A percentile compares a stretch with the other conserved stretches of the same genome.
Evolutionary conservation across 108 stramenopile genomes (phyloP).

Genomic region (Skeletonema tropicum): DNA sequence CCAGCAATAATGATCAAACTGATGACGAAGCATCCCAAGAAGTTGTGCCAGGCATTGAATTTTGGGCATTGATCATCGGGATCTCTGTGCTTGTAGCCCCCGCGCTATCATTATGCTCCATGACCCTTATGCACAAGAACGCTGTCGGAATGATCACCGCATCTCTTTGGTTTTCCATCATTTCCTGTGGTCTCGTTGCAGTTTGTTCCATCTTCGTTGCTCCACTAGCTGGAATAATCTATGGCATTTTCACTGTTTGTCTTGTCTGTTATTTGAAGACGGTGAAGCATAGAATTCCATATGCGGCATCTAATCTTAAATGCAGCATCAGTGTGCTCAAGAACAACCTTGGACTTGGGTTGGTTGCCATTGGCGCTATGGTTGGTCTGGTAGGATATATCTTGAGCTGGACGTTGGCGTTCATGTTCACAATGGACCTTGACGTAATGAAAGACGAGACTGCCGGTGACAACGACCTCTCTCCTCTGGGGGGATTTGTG

Average conservation of each 20-base stretch:
- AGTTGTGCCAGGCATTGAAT: neutral
- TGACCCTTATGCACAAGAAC: conserved; percentile 12
- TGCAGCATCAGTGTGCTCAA: conserved; percentile 57
- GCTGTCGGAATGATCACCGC: conserved; percentile 25
- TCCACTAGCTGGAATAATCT: conserved; percentile 18
- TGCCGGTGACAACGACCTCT: conserved; percentile 18
- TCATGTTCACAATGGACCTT: conserved; percentile 29
- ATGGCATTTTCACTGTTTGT: conserved; percentile 19
- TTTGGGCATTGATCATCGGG: neutral
- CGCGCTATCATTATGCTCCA: neutral
- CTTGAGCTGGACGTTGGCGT: conserved; percentile 44
- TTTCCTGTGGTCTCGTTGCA: conserved; percentile 11
- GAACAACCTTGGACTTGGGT: conserved; percentile 61
- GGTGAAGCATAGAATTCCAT: conserved; percentile 73
- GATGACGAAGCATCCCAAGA: neutral
- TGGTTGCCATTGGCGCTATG: conserved; percentile 44
- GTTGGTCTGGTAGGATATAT: conserved; percentile 36
- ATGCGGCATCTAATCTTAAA: conserved; percentile 72
- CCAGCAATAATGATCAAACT: neutral
- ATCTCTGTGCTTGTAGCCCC: neutral
- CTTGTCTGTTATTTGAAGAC: conserved; percentile 31
- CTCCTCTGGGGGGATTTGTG: conserved; percentile 27
- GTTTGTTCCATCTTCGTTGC: conserved; percentile 2
- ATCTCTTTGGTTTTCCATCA: conserved; percentile 28
- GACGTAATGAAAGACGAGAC: conserved; percentile 37